phyloP scores from a whole-genome alignment of 345 rosid species.

The Aurinia saxatilis region DNA sequence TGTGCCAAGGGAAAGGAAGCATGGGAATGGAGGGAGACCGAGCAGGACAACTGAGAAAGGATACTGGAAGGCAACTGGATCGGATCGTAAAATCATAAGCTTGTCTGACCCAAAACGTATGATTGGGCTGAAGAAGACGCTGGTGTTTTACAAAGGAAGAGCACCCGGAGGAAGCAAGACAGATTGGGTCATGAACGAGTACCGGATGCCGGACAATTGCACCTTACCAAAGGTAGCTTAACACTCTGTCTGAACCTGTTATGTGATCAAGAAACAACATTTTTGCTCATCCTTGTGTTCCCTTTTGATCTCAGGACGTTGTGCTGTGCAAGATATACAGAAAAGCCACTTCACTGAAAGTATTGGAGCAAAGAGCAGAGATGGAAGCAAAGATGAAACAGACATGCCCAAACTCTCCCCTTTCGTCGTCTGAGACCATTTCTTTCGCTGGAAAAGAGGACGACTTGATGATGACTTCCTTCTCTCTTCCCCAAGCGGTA shows the following conservation, averaged over 20 bases:
- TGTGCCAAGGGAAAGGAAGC: conserved; percentile 87
- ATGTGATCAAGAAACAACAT: neutral
- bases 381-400: conserved; percentile 41
- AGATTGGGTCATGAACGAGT: conserved; percentile 98
- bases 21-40: conserved; percentile 80
- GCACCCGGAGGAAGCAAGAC: conserved; percentile 90
- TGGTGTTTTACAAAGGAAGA: conserved; percentile 85
- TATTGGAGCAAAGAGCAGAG: conserved; percentile 78
- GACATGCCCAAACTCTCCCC: conserved; percentile 39
- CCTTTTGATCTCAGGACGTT: conserved; percentile 45
- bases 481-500: conserved; percentile 14
- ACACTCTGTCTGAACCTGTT: no score
- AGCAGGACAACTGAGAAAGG: conserved; percentile 80
- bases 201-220: conserved; percentile 70
- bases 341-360: conserved; percentile 86
- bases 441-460: conserved; percentile 38
- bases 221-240: conserved; percentile 63
- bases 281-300: neutral
- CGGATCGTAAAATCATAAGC: conserved; percentile 71
- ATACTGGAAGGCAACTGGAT: conserved; percentile 98
- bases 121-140: conserved; percentile 77
- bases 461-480: conserved; percentile 18
- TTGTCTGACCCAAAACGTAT: conserved; percentile 59
- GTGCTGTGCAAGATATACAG: conserved; percentile 91
- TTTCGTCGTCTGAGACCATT: conserved; percentile 34